phyloP scores from a whole-genome alignment of 495 filamentous ascomycete genomes.

The Neurospora sp. region DNA sequence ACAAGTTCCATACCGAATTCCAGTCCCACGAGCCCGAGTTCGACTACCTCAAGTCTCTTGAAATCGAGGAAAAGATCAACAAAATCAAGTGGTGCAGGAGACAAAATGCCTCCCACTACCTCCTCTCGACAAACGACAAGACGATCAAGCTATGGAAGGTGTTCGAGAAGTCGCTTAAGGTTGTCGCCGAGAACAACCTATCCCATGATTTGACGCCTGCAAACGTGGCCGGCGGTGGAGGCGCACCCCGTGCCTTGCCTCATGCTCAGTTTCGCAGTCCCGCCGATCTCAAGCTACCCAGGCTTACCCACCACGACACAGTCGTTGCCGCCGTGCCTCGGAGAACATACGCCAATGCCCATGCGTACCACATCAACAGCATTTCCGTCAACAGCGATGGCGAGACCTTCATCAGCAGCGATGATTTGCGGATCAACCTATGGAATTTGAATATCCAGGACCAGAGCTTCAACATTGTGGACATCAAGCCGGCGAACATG shows the following conservation, averaged over 20 bases:
- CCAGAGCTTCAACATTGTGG: constrained; percentile 99
- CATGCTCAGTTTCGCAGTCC: constrained; percentile 68
- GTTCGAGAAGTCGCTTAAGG: constrained; percentile 97
- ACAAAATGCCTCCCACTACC: constrained; percentile 96
- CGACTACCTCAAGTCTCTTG: constrained; percentile 96
- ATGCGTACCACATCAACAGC: constrained; percentile 99
- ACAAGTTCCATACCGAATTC: constrained; percentile 99
- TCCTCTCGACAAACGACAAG: constrained; percentile 98
- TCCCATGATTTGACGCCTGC: constrained; percentile 88
- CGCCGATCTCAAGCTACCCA: constrained; percentile 80
- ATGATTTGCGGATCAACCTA: constrained; percentile 93
- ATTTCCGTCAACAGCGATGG: constrained; percentile 99
- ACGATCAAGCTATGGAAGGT: constrained; percentile 99
- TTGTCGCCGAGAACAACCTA: constrained; percentile 97
- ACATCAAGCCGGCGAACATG: constrained; percentile 99
- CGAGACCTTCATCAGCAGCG: constrained; percentile 97
- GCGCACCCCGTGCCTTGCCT: constrained; percentile 55
- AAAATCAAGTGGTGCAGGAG: constrained; percentile 99
- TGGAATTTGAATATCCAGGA: constrained; percentile 99
- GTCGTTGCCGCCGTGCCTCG: constrained; percentile 94
- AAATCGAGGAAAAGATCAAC: constrained; percentile 99
- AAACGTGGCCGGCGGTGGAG: constrained; percentile 62
- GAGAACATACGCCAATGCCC: constrained; percentile 93
- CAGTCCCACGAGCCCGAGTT: constrained; percentile 99
- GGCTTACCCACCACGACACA: constrained; percentile 95